Conservation (phyloP, 768 basidiomycete genomes). For the Mycena maculata region DNA sequence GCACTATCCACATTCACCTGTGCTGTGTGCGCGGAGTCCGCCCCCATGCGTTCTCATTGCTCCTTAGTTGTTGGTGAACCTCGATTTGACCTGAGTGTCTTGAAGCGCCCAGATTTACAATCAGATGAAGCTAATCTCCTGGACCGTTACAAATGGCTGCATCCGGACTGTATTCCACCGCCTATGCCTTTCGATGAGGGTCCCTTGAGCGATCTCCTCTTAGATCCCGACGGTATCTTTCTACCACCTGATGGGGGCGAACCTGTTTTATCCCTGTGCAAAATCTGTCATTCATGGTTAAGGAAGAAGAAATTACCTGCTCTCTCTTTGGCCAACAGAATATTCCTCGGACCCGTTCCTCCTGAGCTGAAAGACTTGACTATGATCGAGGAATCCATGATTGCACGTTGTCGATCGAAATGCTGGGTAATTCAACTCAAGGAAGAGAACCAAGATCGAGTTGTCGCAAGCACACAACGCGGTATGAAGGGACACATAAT, state of each 20-base stretch:
- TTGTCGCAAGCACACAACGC: conserved; percentile 29
- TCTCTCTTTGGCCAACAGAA: background rate
- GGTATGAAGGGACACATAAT: conserved; percentile 16
- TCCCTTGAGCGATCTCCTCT: background rate
- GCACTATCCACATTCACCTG: no score
- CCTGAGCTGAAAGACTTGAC: no score
- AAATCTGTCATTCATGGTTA: background rate
- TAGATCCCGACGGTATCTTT: background rate
- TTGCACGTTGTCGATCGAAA: no score
- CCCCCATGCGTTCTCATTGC: no score
- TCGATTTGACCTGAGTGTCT: no score
- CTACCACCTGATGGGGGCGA: background rate
- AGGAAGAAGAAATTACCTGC: background rate
- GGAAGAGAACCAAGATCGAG: conserved; percentile 8
- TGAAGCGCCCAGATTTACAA: no score
- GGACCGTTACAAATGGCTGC: background rate
- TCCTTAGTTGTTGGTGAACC: no score
- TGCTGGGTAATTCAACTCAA: conserved; percentile 14
- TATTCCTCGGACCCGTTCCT: background rate
- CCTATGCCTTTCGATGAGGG: conserved; percentile 3
- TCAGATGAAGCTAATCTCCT: background rate
- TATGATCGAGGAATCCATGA: no score
- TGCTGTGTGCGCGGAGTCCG: no score
- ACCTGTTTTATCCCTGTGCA: background rate
- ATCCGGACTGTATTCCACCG: no score